phyloP scores from a whole-genome alignment of 192 early-diverging fungal genomes.

The Entomortierella beljakovae region DNA sequence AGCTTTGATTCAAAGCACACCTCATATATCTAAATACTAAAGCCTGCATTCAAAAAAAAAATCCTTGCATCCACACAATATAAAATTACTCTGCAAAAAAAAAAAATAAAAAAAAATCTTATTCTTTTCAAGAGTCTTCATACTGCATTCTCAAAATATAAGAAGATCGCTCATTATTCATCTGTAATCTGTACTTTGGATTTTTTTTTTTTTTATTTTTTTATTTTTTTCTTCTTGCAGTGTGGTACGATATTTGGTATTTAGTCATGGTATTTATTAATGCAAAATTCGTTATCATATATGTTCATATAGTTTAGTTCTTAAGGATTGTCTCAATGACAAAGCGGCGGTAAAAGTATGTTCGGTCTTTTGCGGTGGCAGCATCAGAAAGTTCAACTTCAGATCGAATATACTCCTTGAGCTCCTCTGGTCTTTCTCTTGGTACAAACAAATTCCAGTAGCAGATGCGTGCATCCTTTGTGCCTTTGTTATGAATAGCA shows the following conservation, averaged over 20 bases:
- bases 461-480: slow-evolving; percentile 45
- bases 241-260: not conserved
- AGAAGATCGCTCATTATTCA: too few relatives aligned
- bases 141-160: too few relatives aligned
- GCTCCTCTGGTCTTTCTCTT: slow-evolving; percentile 40
- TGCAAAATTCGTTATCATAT: not conserved
- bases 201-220: too few relatives aligned
- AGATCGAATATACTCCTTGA: slow-evolving; percentile 40
- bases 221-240: too few relatives aligned
- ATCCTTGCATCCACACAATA: not conserved
- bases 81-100: not conserved
- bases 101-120: not conserved
- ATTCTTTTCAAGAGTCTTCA: too few relatives aligned
- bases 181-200: too few relatives aligned
- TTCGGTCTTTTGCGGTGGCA: slow-evolving; percentile 48
- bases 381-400: slow-evolving; percentile 43
- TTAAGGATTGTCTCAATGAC: slow-evolving; percentile 51
- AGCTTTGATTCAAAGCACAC: slow-evolving; percentile 7
- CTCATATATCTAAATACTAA: not conserved
- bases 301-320: not conserved
- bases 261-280: not conserved
- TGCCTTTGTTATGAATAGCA: slow-evolving; percentile 49
- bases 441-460: slow-evolving; percentile 56
- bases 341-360: slow-evolving; percentile 54
- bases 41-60: not conserved